Conservation (phyloP, 108 stramenopile species). For the Chaetoceros tenuissimus region DNA sequence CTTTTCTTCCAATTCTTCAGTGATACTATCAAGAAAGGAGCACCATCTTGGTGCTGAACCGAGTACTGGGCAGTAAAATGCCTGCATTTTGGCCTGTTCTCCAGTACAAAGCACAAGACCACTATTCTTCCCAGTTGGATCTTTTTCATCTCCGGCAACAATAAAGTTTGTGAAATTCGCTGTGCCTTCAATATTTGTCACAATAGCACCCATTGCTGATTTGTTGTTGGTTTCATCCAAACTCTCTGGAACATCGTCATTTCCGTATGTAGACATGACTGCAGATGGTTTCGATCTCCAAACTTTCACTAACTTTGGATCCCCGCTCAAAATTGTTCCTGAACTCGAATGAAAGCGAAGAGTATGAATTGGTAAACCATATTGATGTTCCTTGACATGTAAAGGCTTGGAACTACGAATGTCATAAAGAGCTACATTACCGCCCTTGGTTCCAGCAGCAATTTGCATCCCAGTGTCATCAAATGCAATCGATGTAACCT, state of each 20-base stretch:
- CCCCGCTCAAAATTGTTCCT: slow-evolving; percentile 73
- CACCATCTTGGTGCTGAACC: slow-evolving; percentile 98
- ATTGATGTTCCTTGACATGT: slow-evolving; percentile 92
- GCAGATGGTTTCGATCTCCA: slow-evolving; percentile 80
- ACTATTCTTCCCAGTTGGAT: slow-evolving; percentile 64
- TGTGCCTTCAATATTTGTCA: slow-evolving; percentile 91
- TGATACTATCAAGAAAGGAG: slow-evolving; percentile 95
- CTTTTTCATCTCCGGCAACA: slow-evolving; percentile 75
- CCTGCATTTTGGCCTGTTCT: slow-evolving; percentile 89
- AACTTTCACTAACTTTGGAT: slow-evolving; percentile 90
- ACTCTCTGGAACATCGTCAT: slow-evolving; percentile 10
- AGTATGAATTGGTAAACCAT: slow-evolving; percentile 90
- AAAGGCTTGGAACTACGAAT: slow-evolving; percentile 86
- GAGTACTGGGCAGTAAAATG: slow-evolving; percentile 91
- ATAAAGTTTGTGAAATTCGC: slow-evolving; percentile 87
- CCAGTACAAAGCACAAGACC: slow-evolving; percentile 93
- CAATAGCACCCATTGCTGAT: slow-evolving; percentile 58
- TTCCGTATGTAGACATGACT: slow-evolving; percentile 16
- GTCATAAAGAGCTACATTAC: slow-evolving; percentile 89
- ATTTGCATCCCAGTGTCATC: slow-evolving; percentile 82
- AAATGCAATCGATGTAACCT: slow-evolving; percentile 83
- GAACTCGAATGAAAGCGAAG: slow-evolving; percentile 79
- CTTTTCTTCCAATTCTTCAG: slow-evolving; percentile 97
- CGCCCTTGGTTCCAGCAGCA: slow-evolving; percentile 88
- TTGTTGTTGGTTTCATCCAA: slow-evolving; percentile 14